These are phyloP conservation scores for Cryptococcus amylolentus DNA, from an alignment of 1,284 basidiomycete species.

Conservation along the genomic window DNA sequence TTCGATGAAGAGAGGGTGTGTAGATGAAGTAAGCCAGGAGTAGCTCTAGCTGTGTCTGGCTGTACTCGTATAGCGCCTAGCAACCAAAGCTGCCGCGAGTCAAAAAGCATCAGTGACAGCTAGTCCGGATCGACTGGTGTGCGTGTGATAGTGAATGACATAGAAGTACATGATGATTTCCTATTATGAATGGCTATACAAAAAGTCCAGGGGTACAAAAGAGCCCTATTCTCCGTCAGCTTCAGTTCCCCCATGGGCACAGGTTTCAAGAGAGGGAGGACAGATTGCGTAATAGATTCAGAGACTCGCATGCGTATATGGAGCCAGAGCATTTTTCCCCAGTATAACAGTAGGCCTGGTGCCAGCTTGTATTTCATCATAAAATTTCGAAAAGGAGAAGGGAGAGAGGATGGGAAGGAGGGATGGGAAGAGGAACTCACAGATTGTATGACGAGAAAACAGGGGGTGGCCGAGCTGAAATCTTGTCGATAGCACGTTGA, in stretches of 20 bases:
- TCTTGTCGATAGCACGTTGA: background rate
- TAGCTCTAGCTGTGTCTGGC: too few species aligned
- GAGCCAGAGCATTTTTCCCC: conserved; percentile 13
- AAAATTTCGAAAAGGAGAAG: conserved; percentile 2
- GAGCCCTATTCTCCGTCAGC: background rate
- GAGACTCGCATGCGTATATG: conserved; percentile 33
- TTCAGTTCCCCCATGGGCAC: background rate
- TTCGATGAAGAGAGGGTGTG: too few species aligned
- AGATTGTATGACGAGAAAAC: background rate
- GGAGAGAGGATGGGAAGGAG: background rate
- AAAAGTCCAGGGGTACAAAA: background rate
- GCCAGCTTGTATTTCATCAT: conserved; percentile 43
- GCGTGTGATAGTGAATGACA: too few species aligned
- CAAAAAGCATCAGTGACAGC: too few species aligned
- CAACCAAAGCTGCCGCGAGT: too few species aligned
- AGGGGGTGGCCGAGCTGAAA: background rate
- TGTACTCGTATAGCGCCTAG: too few species aligned
- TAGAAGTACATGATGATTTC: too few species aligned
- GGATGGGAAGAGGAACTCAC: background rate
- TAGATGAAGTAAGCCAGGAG: too few species aligned
- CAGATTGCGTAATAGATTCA: conserved; percentile 15
- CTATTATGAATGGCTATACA: too few species aligned
- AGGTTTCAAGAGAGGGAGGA: background rate
- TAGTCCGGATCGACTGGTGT: too few species aligned
- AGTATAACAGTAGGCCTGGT: conserved; percentile 41